These are phyloP conservation scores for Podospora appendiculata DNA, from an alignment of 495 filamentous ascomycete genomes.

Conservation along the genomic window DNA sequence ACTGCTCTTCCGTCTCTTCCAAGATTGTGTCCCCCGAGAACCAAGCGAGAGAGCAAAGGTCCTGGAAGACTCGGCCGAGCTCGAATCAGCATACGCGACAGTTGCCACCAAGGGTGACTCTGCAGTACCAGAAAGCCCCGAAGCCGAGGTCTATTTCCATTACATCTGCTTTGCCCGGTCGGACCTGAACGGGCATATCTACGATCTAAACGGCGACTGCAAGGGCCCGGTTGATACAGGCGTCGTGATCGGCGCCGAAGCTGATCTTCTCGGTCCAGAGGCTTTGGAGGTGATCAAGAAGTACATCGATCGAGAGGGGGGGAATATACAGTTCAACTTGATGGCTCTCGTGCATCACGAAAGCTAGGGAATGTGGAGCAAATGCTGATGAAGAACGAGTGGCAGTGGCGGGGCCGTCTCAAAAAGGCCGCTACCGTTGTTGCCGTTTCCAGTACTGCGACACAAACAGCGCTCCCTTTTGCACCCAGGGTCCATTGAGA, in stretches of 20 bases:
- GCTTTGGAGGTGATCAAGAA: neutral
- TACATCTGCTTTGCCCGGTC: slow-evolving; percentile 65
- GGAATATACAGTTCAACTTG: neutral
- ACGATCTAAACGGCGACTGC: slow-evolving; percentile 18
- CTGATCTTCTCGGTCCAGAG: neutral
- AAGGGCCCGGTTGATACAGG: slow-evolving; percentile 19
- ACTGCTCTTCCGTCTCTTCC: slow-evolving; percentile 20
- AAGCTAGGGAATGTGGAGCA: no score
- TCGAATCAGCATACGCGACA: slow-evolving; percentile 58
- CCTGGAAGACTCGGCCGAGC: slow-evolving; percentile 55
- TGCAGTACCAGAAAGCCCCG: slow-evolving; percentile 45
- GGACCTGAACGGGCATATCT: slow-evolving; percentile 6
- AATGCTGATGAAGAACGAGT: no score
- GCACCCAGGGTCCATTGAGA: neutral
- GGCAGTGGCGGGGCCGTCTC: no score
- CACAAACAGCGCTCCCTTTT: neutral
- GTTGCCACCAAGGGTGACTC: slow-evolving; percentile 60
- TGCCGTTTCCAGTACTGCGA: neutral
- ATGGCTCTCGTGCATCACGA: neutral
- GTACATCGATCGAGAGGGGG: slow-evolving; percentile 1
- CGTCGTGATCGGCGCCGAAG: neutral
- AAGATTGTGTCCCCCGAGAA: slow-evolving; percentile 30
- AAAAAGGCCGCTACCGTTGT: no score
- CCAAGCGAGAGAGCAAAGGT: slow-evolving; percentile 51
- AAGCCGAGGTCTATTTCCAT: slow-evolving; percentile 57